Conservation (phyloP, 768 basidiomycete genomes). For the Lentinula sp. region DNA sequence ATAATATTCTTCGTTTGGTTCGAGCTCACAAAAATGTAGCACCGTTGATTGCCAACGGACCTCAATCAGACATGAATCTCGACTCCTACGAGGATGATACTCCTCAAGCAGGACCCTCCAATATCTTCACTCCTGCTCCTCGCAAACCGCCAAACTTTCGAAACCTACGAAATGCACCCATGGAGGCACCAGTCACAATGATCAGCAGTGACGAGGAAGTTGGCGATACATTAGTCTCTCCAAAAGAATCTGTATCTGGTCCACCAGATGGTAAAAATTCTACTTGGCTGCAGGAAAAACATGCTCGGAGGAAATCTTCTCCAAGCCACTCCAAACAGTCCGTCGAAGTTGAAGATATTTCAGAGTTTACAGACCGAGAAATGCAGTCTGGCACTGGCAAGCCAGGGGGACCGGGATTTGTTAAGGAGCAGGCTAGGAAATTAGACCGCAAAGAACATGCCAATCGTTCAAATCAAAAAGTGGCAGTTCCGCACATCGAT, state of each 20-base stretch:
- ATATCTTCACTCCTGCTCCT: not conserved
- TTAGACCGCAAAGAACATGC: not conserved
- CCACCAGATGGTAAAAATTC: not conserved
- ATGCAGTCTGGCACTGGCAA: not conserved
- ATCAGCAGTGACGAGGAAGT: not conserved
- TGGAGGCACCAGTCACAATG: not conserved
- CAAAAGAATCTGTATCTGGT: not conserved
- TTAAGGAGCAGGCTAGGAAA: not conserved
- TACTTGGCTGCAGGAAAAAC: not conserved
- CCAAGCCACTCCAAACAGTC: not conserved
- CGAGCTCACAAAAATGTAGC: not conserved
- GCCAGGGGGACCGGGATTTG: not conserved
- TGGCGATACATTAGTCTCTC: not conserved
- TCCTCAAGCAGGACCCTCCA: not conserved
- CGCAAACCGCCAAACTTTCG: not conserved
- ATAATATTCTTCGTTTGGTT: not conserved
- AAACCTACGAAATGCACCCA: not conserved
- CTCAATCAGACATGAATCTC: not conserved
- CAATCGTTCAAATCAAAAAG: not conserved
- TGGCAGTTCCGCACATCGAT: not conserved
- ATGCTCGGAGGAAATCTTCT: not conserved
- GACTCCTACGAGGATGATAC: not conserved
- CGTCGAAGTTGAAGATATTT: not conserved
- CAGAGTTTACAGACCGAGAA: not conserved
- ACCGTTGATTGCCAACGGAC: not conserved